A percentile compares a stretch with the other conserved stretches of the same genome.
Conservation (phyloP, 345 rosid species). For the Eucalyptus albens region DNA sequence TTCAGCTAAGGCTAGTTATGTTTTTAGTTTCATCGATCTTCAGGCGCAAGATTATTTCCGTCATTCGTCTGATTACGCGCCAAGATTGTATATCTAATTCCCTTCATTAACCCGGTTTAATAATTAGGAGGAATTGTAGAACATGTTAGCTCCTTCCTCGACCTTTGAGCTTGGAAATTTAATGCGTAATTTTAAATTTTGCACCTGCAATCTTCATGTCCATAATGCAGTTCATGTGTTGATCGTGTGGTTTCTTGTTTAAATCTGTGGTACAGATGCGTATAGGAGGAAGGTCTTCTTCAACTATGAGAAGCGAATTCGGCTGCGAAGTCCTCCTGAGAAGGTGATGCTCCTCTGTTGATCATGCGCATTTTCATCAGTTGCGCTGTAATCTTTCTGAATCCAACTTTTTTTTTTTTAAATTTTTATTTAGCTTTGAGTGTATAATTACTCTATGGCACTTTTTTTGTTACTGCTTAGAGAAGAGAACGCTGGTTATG, state of each 20-base stretch:
- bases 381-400: neutral
- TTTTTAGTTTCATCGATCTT: neutral
- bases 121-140: neutral
- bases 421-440: neutral
- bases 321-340: conserved; percentile 87
- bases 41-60: neutral
- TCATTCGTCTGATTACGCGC: neutral
- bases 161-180: neutral
- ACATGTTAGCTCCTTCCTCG: neutral
- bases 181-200: neutral
- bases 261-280: conserved; percentile 31
- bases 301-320: conserved; percentile 90
- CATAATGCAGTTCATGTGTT: neutral
- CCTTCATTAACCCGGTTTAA: neutral
- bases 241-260: neutral
- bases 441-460: neutral
- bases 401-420: neutral
- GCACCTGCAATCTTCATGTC: neutral
- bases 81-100: neutral
- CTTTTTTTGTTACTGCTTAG: neutral
- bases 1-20: neutral
- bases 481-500: neutral
- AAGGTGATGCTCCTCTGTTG: conserved; percentile 34
- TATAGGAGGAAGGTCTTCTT: conserved; percentile 83
- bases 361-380: neutral